Evolutionary conservation across 345 rosid species (phyloP), one percentile per base, ranked within the genome.

Genomic region (Cardiospermum halicacabum): DNA sequence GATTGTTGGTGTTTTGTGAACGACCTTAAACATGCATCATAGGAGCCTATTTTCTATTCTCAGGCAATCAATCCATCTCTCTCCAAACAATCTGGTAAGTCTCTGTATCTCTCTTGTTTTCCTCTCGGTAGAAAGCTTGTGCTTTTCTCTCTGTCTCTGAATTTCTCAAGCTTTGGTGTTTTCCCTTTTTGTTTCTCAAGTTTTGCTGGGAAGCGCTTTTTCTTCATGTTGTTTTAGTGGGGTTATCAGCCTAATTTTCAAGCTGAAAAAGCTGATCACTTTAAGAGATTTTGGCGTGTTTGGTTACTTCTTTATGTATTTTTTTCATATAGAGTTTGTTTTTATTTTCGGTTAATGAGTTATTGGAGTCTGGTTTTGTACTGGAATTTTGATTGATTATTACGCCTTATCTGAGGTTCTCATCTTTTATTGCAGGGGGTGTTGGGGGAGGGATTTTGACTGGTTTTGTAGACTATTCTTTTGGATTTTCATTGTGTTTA

Each of bases 221-320:
- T n/a, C n/a, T n/a, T n/a, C n/a, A n/a, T n/a, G n/a, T n/a, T n/a
- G n/a, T n/a, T n/a, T n/a, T n/a, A n/a, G n/a, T n/a, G n/a, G n/a
- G n/a, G n/a, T n/a, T n/a, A 66, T 69, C 53, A 42, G 60, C 19
- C 61, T 42, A 36, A 22, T 53, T 56, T 65, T 69, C 70, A 61
- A 70, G 67, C 60, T 67, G 53, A 70, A 69, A n/a, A 62, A 66
- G 66, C 73, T 72, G 70, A 69, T 67, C 37, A 47, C 58, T 69
- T 76, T 64, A 3, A 13, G 48, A n/a, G 58, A 10, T 72, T 69
- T 39, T 36, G 30, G 54, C 61, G 60, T 19, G 7, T 18, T 64
- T 8, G 67, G 66, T 78, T 22, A 63, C 26, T 30, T 13, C 40
- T 31, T 15, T 7, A 30, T 49, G 36, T 12, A 18, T 57, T 57